Evolutionary conservation across 129 eudicot species (phyloP), one percentile per base, ranked within the genome.

Genomic region (Artemisia argyi): DNA sequence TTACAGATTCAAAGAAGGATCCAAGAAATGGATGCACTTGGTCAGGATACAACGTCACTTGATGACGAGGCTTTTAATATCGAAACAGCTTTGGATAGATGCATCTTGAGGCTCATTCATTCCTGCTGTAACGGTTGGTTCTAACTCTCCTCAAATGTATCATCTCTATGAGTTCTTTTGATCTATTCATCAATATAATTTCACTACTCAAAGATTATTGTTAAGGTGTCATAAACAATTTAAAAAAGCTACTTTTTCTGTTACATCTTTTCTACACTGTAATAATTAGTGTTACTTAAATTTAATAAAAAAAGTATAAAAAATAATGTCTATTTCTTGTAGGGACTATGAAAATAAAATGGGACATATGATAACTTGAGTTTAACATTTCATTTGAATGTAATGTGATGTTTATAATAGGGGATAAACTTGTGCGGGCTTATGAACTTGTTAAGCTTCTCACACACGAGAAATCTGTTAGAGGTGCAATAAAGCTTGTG

Each of bases 71-170:
- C 95, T 58, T 87, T 91, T 59, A 83, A 85, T 59, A 78, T 62
- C 7, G 99, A 95, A 83, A 81, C 96, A 73, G 85, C 91, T 62
- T 86, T 90, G 68, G 99, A 95, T 76, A 86, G 91, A 89, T 95
- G 99, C 91, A 91, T 95, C 73, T 81, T 95, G 85, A 90, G 91
- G 90, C 96, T 95, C 63, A 95, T 95, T 76, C 96, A 91, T 49
- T 90, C 99, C 65, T 95, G 99, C 85, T 90, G 97, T 85, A 86
- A 85, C 11, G 88, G 99, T 95, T 51, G 62, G 93, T 66, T 61
- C 14, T 55, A 68, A 57, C 26, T 12, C 47, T 50, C 20, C 22
- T 61, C 77, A n/a, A n/a, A n/a, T n/a, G n/a, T n/a, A n/a, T n/a
- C n/a, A n/a, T n/a, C n/a, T n/a, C n/a, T n/a, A n/a, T n/a, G n/a